Conservation (phyloP, 768 basidiomycete species). For the Kwoniella heveanensis region DNA sequence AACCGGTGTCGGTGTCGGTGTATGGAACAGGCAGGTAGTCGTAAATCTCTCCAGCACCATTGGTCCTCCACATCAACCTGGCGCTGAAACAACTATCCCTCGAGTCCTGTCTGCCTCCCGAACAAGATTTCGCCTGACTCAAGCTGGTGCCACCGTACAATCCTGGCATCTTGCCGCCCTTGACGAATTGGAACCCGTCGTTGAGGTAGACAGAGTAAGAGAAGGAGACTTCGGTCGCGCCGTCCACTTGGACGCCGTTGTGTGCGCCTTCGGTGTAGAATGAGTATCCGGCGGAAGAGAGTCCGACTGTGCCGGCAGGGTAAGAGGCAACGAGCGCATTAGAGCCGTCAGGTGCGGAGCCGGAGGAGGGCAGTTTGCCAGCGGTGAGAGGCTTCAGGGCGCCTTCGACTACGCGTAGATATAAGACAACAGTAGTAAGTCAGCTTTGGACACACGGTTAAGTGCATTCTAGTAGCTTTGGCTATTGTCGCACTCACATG, state of each 20-base stretch:
- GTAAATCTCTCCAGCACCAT: constrained; percentile 69
- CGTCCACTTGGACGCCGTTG: constrained; percentile 61
- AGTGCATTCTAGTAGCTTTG: too few species aligned
- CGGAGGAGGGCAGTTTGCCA: constrained; percentile 36
- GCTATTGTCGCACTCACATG: constrained; percentile 11
- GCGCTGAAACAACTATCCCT: constrained; percentile 66
- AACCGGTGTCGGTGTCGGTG: constrained; percentile 61
- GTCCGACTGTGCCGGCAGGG: constrained; percentile 36
- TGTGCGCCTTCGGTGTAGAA: constrained; percentile 70
- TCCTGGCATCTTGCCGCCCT: constrained; percentile 74
- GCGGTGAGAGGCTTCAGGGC: constrained; percentile 46
- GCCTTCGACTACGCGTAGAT: constrained; percentile 28
- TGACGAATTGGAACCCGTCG: constrained; percentile 66
- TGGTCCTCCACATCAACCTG: constrained; percentile 70
- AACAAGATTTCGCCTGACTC: constrained; percentile 62
- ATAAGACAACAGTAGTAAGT: background rate
- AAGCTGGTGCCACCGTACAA: constrained; percentile 63
- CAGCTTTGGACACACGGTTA: background rate
- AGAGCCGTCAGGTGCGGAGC: constrained; percentile 46
- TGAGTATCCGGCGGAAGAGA: constrained; percentile 61
- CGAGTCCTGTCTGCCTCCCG: constrained; percentile 66
- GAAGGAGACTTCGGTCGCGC: constrained; percentile 69
- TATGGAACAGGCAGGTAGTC: constrained; percentile 64
- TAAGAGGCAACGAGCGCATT: constrained; percentile 37
- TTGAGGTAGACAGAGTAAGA: constrained; percentile 71